A percentile compares a stretch with the other conserved stretches of the same genome.
Evolutionary conservation across 176 grass and related monocot species (phyloP).

Genomic region (Phragmites australis): DNA sequence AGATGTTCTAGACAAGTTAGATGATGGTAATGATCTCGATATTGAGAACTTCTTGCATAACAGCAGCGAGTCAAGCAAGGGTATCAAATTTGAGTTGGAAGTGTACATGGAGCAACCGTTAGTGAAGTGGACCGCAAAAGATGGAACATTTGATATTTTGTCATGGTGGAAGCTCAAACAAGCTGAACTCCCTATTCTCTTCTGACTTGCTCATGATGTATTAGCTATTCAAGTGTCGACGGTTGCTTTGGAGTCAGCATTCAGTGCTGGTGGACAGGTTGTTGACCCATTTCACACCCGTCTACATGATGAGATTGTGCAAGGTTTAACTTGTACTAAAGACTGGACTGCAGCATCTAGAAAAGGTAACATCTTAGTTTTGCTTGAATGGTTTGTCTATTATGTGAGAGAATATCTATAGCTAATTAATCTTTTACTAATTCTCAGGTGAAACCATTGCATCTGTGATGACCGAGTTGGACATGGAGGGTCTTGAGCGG

Average conservation of each 20-base stretch:
- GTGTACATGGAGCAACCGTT: too few relatives aligned
- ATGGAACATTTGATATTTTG: neutral
- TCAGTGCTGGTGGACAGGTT: neutral
- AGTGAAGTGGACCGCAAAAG: too few relatives aligned
- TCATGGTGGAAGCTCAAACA: neutral
- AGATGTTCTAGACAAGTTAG: neutral
- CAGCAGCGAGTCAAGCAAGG: too few relatives aligned
- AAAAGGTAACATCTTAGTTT: neutral
- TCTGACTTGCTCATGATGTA: neutral
- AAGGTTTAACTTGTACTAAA: neutral
- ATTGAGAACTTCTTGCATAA: too few relatives aligned
- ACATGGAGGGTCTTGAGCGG: too few relatives aligned
- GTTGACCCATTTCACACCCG: neutral
- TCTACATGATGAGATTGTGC: neutral
- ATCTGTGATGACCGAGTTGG: too few relatives aligned
- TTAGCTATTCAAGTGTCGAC: neutral
- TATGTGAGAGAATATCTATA: too few relatives aligned
- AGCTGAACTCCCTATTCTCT: neutral
- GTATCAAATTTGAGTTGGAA: too few relatives aligned
- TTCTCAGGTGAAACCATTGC: too few relatives aligned
- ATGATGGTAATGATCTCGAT: neutral
- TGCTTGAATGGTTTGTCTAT: too few relatives aligned
- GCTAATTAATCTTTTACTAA: too few relatives aligned
- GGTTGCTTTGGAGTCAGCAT: neutral
- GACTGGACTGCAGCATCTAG: neutral